Conservation (phyloP, 768 basidiomycete genomes). For the Termitomyces heimii region DNA sequence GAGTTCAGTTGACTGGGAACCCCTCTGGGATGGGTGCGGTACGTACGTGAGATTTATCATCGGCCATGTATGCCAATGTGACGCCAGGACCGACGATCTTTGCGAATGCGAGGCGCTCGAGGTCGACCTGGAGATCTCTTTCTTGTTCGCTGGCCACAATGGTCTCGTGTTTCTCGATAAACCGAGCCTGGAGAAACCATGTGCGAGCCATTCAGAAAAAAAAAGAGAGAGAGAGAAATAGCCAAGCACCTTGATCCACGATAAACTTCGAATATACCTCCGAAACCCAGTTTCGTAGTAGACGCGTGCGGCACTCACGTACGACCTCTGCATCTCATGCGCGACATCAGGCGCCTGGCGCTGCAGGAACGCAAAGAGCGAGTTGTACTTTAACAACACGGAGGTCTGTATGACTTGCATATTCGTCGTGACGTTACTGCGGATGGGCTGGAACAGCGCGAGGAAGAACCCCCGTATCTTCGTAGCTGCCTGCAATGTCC, state of each 20-base stretch:
- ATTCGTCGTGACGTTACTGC: constrained; percentile 80
- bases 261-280: constrained; percentile 79
- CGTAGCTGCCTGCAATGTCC: constrained; percentile 62
- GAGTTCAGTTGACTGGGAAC: constrained; percentile 4
- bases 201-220: too few relatives aligned
- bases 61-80: constrained; percentile 82
- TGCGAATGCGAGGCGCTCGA: constrained; percentile 57
- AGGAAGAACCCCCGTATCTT: constrained; percentile 88
- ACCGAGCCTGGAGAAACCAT: constrained; percentile 55
- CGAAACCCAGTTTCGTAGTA: constrained; percentile 97
- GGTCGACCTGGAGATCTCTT: constrained; percentile 34
- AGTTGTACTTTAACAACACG: constrained; percentile 74
- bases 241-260: constrained; percentile 61
- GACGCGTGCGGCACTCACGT: constrained; percentile 73
- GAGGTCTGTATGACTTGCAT: constrained; percentile 90
- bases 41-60: constrained; percentile 81
- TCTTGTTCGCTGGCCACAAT: constrained; percentile 47
- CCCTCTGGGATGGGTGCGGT: background rate
- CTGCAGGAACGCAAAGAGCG: constrained; percentile 80
- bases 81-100: constrained; percentile 78
- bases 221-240: background rate
- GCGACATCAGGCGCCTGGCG: constrained; percentile 80
- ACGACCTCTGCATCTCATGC: constrained; percentile 82
- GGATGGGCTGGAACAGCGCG: constrained; percentile 76
- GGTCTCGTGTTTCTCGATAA: constrained; percentile 62